Conservation (phyloP, 345 rosid species). For the Ricinus communis region DNA sequence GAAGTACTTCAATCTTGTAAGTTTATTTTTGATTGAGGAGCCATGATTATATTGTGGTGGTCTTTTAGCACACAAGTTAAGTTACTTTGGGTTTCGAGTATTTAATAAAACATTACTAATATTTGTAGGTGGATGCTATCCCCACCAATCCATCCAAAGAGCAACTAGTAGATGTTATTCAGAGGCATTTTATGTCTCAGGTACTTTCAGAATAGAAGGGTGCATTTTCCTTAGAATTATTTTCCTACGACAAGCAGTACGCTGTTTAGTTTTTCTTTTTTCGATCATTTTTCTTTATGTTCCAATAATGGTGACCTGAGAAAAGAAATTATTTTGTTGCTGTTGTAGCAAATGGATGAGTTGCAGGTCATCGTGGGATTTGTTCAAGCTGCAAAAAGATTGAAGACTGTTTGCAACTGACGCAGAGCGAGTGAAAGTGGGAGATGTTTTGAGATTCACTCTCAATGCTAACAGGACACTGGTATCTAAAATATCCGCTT, state of each 20-base stretch:
- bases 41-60: too few species aligned
- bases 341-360: conserved; percentile 88
- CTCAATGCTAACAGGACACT: conserved; percentile 21
- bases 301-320: too few species aligned
- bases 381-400: conserved; percentile 83
- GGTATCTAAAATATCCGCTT: conserved; percentile 17
- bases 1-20: conserved; percentile 91
- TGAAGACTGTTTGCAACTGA: conserved; percentile 59
- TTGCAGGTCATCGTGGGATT: conserved; percentile 92
- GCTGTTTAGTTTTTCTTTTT: not conserved
- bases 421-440: not conserved
- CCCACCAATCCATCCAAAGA: conserved; percentile 89
- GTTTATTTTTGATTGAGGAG: conserved; percentile 14
- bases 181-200: conserved; percentile 95
- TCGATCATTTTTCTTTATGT: not conserved
- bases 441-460: conserved; percentile 1
- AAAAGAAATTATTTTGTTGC: not conserved
- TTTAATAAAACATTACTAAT: not conserved
- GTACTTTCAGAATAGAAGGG: conserved; percentile 47
- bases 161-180: conserved; percentile 75
- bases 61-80: not conserved
- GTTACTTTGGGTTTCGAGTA: not conserved
- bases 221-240: too few species aligned
- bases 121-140: conserved; percentile 62
- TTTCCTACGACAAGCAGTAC: too few species aligned